These are phyloP conservation scores for Albifimbria verrucaria DNA, from an alignment of 2,329 filamentous ascomycete genomes.

Conservation along the genomic window DNA sequence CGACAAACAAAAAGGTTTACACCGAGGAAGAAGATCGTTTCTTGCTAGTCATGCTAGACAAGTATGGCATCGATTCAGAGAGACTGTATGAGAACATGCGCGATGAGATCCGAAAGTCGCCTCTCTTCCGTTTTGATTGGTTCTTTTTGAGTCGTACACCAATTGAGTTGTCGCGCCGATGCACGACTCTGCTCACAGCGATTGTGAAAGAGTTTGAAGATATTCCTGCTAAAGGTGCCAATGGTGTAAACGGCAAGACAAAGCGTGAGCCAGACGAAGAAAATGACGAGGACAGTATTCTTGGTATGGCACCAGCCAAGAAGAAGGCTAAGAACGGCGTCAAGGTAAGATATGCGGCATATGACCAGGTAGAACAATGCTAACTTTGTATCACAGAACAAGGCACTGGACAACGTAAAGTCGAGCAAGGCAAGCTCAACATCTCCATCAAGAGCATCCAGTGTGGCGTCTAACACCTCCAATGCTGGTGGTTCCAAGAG, in stretches of 20 bases:
- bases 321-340: constrained; percentile 90
- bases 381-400: constrained; percentile 64
- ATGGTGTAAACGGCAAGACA: constrained; percentile 62
- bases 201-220: constrained; percentile 94
- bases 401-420: constrained; percentile 86
- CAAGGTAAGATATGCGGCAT: constrained; percentile 57
- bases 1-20: constrained; percentile 99
- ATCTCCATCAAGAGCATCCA: constrained; percentile 79
- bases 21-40: constrained; percentile 98
- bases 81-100: constrained; percentile 88
- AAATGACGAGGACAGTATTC: constrained; percentile 76
- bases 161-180: constrained; percentile 86
- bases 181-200: constrained; percentile 89
- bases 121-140: constrained; percentile 97
- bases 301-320: constrained; percentile 81
- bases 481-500: constrained; percentile 45
- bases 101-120: constrained; percentile 93
- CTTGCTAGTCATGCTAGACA: constrained; percentile 87
- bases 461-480: constrained; percentile 74
- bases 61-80: constrained; percentile 87
- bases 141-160: constrained; percentile 96
- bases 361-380: not conserved
- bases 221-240: constrained; percentile 48
- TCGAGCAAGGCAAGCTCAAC: constrained; percentile 74
- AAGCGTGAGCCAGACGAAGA: constrained; percentile 79